These are phyloP conservation scores for Pistacia vera DNA, from an alignment of 345 rosid genomes.

Conservation along the genomic window DNA sequence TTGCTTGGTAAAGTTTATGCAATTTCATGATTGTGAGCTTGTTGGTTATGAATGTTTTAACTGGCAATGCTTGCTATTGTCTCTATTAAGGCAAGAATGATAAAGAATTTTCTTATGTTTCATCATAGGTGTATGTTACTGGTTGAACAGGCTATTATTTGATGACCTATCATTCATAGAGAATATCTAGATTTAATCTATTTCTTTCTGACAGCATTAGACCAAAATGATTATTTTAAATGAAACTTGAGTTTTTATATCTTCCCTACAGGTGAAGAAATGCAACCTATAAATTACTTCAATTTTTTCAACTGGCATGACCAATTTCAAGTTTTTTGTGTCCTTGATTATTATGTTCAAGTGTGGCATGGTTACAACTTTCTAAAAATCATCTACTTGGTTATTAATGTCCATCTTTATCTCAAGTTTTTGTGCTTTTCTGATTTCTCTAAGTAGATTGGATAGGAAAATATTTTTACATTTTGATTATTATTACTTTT, in stretches of 20 bases:
- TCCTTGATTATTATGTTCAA: neutral
- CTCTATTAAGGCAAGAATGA: neutral
- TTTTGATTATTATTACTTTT: neutral
- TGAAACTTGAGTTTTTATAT: neutral
- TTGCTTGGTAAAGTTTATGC: neutral
- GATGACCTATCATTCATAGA: neutral
- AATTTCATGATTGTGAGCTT: neutral
- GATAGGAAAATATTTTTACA: slow-evolving; percentile 4
- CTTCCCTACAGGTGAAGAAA: neutral
- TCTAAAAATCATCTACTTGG: neutral
- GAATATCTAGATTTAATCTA: neutral
- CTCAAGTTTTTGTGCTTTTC: neutral
- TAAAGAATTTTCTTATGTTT: neutral
- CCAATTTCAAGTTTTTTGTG: neutral
- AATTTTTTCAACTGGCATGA: neutral
- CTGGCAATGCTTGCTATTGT: neutral
- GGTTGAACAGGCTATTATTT: neutral
- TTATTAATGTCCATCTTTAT: slow-evolving; percentile 4
- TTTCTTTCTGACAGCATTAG: neutral
- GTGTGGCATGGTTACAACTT: neutral
- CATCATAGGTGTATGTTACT: neutral
- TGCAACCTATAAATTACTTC: neutral
- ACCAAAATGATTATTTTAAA: neutral
- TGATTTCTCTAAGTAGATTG: slow-evolving; percentile 1
- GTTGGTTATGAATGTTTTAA: neutral